Evolutionary conservation across 352 stramenopile genomes (phyloP), one percentile per base, ranked within the genome.

Genomic region (Pilasporangium apinafurcum): DNA sequence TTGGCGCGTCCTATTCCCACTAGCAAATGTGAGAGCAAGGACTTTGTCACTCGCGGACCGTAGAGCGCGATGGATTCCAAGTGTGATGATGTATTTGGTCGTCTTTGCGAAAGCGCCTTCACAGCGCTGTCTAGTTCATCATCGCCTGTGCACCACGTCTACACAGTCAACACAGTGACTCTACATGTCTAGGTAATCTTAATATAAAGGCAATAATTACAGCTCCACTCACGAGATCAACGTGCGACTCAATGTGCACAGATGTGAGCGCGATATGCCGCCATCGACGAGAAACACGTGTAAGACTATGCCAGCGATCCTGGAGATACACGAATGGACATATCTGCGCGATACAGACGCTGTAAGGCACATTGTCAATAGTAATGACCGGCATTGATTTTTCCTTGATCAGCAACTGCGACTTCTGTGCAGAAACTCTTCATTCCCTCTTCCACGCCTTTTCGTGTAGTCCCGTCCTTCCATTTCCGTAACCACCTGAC

Each of bases 101-200:
- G 31, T 35, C 47, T 34, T 27, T 32, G 37, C 42, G 28, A 40
- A 22, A 87, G 47, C 38, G 56, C 51, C 9, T 56, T 39, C 3
- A 65, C 67, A 8, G 70, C 66, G 8, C 39, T 20, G 20, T 86
- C 59, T 9, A 91, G 65, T 48, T 87, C 68, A 17, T 77, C 41
- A 31, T 86, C 58, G 1, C 79, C 65, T 3, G 71, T 74, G 56
- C 73, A 86, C 79, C 79, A 91, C 1, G 68, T 87, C 76, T 88
- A 28, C 5, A 13, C 32, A 6, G 14, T 29, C 24, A 39, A 4
- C 20, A 44, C 1, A 20, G 21, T 4, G 30, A 13, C 8, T 4
- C 18, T 4, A 6, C 20, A 14, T 17, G 12, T 8, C 21, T 24
- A 27, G 9, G 2, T 16, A 33, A 8, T 2, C 8, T n/a, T 31